Evolutionary conservation across 2,329 filamentous ascomycete species (phyloP), one percentile per base, ranked within the genome.

Genomic region (Mollisia scopiformis): DNA sequence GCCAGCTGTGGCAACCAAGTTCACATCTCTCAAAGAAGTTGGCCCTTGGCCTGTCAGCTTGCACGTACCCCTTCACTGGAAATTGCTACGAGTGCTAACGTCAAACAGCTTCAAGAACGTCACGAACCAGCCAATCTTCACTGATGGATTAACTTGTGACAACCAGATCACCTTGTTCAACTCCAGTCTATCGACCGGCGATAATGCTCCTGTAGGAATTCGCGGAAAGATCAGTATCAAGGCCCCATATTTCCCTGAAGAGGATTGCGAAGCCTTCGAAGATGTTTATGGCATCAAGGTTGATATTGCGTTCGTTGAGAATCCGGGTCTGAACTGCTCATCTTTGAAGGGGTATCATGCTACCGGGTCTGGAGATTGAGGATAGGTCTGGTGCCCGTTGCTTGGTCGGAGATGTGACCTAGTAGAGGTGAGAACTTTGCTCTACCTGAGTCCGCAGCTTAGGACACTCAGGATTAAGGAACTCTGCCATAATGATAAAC

Each of bases 51-150:
- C 51, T 14, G 27, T 54, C 27, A 31, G 54, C 6, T 68, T 63
- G 65, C 60, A 57, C 47, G 58, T 56, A 23, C 16, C 5, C 16
- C 16, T 21, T 21, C 4, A 19, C 19, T 21, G 3, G 16, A 43
- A 16, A 21, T 11, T 16, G 7, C 7, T 5, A n/a, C 33, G 11
- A 4, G 39, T 21, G 39, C n/a, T 43, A 21, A 43, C 13, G n/a
- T 21, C 11, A 3, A 43, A n/a, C 66, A 74, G 64, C 25, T 68
- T 63, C 35, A 69, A 70, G 23, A 84, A 84, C 68, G 73, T 83
- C 49, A 84, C 82, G 2, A 85, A 85, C 67, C 83, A 86, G 69
- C 81, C 82, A 1, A 75, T 74, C 4, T 82, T 82, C 61, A 75
- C 74, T 10, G 72, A 78, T 53, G 73, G 73, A 10, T 69, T 71